Conservation (phyloP, 108 stramenopile species). For the Cylindrotheca closterium region DNA sequence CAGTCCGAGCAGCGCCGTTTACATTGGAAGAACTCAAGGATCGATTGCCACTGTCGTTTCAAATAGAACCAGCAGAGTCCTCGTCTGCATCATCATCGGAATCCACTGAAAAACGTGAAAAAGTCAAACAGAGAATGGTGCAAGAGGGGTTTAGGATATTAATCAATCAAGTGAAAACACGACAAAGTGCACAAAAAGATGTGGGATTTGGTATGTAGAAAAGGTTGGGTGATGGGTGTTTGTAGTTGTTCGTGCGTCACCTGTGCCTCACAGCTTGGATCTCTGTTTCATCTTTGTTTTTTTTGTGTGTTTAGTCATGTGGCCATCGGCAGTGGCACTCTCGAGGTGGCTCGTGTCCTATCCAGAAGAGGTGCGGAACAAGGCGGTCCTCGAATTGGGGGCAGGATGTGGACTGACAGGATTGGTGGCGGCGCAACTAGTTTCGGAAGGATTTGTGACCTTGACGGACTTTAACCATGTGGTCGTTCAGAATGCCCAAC, state of each 20-base stretch:
- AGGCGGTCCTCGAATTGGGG: slow-evolving; percentile 60
- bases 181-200: slow-evolving; percentile 77
- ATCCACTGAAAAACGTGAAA: neutral
- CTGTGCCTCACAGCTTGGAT: too few species aligned
- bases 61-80: slow-evolving; percentile 24
- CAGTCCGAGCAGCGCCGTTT: slow-evolving; percentile 42
- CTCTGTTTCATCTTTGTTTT: neutral
- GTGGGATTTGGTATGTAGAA: slow-evolving; percentile 58
- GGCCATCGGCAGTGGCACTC: slow-evolving; percentile 82
- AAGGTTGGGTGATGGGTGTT: neutral
- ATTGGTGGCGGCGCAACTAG: slow-evolving; percentile 57
- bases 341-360: slow-evolving; percentile 68
- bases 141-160: slow-evolving; percentile 37
- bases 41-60: slow-evolving; percentile 64
- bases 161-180: slow-evolving; percentile 66
- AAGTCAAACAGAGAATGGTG: neutral
- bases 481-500: slow-evolving; percentile 67
- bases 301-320: slow-evolving; percentile 45
- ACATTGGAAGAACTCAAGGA: slow-evolving; percentile 48
- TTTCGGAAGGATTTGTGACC: slow-evolving; percentile 19
- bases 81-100: neutral
- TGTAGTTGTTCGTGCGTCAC: neutral
- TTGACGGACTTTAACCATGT: slow-evolving; percentile 74
- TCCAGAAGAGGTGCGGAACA: slow-evolving; percentile 16
- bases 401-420: slow-evolving; percentile 80